Evolutionary conservation across 306 rosid genomes (phyloP).

Genomic region (Cicer chorassanicum): DNA sequence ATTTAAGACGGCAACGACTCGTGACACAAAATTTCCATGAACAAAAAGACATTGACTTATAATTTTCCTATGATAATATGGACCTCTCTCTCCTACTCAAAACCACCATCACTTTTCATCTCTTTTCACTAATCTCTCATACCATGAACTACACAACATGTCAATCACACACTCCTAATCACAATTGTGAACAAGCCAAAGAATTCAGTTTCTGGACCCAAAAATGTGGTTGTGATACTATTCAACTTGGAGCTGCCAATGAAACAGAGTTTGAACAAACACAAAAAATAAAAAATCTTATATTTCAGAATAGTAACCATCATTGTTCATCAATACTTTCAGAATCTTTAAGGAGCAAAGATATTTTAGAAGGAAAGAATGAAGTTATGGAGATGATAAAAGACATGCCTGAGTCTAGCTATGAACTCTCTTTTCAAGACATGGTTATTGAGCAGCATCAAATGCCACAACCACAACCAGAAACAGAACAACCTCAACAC

Average conservation of each 20-base stretch:
- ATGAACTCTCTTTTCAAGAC: constrained; percentile 76
- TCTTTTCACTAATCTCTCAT: constrained; percentile 45
- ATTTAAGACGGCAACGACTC: constrained; percentile 63
- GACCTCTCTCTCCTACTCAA: constrained; percentile 27
- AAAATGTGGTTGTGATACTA: constrained; percentile 21
- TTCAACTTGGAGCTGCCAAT: constrained; percentile 13
- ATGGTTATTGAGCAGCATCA: constrained; percentile 59
- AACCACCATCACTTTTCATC: background rate
- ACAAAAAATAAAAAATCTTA: no score
- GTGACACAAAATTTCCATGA: constrained; percentile 36
- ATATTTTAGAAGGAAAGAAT: constrained; percentile 56
- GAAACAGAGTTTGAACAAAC: constrained; percentile 22
- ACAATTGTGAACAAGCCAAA: constrained; percentile 51
- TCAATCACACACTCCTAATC: constrained; percentile 42
- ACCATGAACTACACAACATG: constrained; percentile 50
- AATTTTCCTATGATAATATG: constrained; percentile 23
- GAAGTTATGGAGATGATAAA: constrained; percentile 63
- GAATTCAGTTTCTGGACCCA: constrained; percentile 65
- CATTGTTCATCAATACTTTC: constrained; percentile 11
- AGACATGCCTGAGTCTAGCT: constrained; percentile 63
- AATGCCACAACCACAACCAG: constrained; percentile 28
- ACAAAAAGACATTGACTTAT: constrained; percentile 43
- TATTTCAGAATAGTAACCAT: background rate
- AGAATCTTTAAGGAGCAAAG: constrained; percentile 46
- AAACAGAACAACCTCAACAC: background rate